Conservation (phyloP, 1,284 basidiomycete genomes). For the Abortiporus biennis region DNA sequence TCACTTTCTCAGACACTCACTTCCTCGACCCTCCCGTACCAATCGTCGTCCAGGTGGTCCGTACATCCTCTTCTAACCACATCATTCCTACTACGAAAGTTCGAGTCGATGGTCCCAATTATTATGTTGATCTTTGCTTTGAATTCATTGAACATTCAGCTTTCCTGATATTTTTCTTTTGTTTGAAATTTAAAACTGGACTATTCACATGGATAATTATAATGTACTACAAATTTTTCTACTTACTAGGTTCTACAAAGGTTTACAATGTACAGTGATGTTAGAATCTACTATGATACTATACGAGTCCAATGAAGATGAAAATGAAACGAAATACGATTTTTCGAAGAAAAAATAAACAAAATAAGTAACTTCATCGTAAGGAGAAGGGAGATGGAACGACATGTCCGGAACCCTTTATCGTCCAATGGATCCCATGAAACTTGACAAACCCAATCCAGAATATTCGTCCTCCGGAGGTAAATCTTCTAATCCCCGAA, state of each 20-base stretch:
- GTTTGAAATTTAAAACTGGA: not conserved
- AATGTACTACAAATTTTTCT: conserved; percentile 6
- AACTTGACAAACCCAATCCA: conserved; percentile 76
- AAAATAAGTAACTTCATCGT: not conserved
- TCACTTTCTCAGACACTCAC: conserved; percentile 12
- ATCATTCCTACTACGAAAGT: no score
- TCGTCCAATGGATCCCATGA: conserved; percentile 67
- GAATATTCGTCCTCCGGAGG: conserved; percentile 90
- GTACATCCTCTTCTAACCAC: conserved; percentile 16
- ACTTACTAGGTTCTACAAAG: not conserved
- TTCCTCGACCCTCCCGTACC: conserved; percentile 8
- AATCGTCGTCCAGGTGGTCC: conserved; percentile 14
- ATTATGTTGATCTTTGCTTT: no score
- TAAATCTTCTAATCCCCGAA: conserved; percentile 84
- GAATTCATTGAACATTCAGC: no score
- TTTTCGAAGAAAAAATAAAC: not conserved
- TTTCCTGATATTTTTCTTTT: no score
- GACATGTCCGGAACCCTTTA: conserved; percentile 11
- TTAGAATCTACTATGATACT: conserved; percentile 10
- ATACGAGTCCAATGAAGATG: conserved; percentile 1
- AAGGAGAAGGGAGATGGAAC: conserved; percentile 6
- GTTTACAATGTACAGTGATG: conserved; percentile 2
- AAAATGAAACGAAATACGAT: not conserved
- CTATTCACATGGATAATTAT: conserved; percentile 4
- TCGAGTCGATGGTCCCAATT: no score